phyloP scores from a whole-genome alignment of 495 filamentous ascomycete species.

The Tuber aestivum region DNA sequence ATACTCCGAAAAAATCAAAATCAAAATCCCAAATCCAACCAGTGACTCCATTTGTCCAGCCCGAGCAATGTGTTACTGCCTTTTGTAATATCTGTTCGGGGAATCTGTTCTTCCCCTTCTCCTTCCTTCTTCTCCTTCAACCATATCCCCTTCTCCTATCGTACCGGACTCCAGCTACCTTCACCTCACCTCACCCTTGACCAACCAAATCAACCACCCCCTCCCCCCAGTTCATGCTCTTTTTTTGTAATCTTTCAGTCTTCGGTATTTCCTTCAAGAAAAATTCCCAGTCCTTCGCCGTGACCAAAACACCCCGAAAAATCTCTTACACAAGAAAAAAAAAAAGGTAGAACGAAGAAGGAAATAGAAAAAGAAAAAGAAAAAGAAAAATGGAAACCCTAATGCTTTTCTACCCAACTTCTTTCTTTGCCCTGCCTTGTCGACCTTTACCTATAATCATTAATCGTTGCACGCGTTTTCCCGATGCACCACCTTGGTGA shows the following conservation, averaged over 20 bases:
- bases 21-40: background rate
- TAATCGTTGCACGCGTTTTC: slow-evolving; percentile 40
- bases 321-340: slow-evolving; percentile 25
- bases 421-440: slow-evolving; percentile 28
- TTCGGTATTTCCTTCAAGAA: slow-evolving; percentile 10
- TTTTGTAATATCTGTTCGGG: background rate
- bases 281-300: slow-evolving; percentile 5
- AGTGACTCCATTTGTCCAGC: slow-evolving; percentile 1
- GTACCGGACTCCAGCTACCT: background rate
- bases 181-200: background rate
- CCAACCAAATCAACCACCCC: background rate
- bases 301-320: background rate
- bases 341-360: slow-evolving; percentile 16
- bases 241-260: slow-evolving; percentile 4
- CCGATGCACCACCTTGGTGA: slow-evolving; percentile 16
- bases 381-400: slow-evolving; percentile 5
- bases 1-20: background rate
- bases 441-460: slow-evolving; percentile 33
- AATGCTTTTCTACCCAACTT: slow-evolving; percentile 25
- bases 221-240: background rate
- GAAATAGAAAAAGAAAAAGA: background rate
- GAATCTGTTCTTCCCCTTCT: background rate
- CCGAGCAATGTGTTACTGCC: background rate
- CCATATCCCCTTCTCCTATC: background rate
- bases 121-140: background rate